Percentiles rank a stretch among this genome's conserved stretches.
phyloP scores from a whole-genome alignment of 768 basidiomycete species.

The Tephrocybe rancida region DNA sequence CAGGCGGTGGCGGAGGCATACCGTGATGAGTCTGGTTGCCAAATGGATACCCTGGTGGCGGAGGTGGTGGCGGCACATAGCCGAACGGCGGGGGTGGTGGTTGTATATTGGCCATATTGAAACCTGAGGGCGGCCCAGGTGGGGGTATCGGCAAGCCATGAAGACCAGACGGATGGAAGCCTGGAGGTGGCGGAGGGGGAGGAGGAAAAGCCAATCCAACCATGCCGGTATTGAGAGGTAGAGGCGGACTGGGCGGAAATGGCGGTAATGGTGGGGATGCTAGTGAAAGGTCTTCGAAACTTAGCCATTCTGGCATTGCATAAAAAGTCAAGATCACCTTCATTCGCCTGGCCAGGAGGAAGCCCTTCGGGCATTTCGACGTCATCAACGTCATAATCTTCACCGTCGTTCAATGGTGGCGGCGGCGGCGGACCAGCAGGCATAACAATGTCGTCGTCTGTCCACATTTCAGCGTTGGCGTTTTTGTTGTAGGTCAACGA shows the following conservation, averaged over 20 bases:
- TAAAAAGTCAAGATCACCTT: slow-evolving; percentile 17
- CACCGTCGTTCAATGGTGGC: slow-evolving; percentile 54
- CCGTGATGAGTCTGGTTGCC: slow-evolving; percentile 6
- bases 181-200: slow-evolving; percentile 30
- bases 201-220: neutral
- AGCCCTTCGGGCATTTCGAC: slow-evolving; percentile 89
- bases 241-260: slow-evolving; percentile 18
- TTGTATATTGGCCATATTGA: slow-evolving; percentile 26
- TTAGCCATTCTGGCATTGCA: neutral
- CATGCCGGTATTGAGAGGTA: slow-evolving; percentile 26
- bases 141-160: slow-evolving; percentile 18
- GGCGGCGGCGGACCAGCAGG: slow-evolving; percentile 69
- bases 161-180: slow-evolving; percentile 18
- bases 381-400: slow-evolving; percentile 71
- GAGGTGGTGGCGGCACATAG: slow-evolving; percentile 30
- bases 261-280: slow-evolving; percentile 8
- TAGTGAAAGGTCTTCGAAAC: neutral
- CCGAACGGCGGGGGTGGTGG: slow-evolving; percentile 13
- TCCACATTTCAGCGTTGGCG: slow-evolving; percentile 1
- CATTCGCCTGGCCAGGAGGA: slow-evolving; percentile 44
- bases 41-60: slow-evolving; percentile 13
- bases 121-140: slow-evolving; percentile 29
- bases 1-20: slow-evolving; percentile 56
- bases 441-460: slow-evolving; percentile 63
- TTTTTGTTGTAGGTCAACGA: neutral